Percentiles rank a stretch among this genome's conserved stretches.
phyloP scores from a whole-genome alignment of 805 yeast species.

The Candida dajiaensis region DNA sequence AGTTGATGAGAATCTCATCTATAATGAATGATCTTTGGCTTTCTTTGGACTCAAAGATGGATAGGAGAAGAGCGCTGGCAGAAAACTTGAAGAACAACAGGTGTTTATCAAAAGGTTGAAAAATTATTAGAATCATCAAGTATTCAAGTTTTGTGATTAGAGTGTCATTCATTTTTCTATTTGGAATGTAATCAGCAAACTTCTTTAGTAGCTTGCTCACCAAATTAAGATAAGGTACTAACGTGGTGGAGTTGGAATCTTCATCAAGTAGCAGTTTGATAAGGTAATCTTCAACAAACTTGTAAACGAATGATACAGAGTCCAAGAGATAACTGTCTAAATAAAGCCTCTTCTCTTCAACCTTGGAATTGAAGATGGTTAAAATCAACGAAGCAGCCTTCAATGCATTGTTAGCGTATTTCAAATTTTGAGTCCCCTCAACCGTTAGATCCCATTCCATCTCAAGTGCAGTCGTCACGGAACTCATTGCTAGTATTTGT shows the following conservation, averaged over 20 bases:
- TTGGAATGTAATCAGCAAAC: conserved; percentile 15
- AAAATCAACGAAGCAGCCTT: conserved; percentile 28
- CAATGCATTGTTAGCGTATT: conserved; percentile 9
- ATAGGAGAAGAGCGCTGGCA: conserved; percentile 13
- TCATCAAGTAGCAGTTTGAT: background rate
- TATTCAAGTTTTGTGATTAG: conserved; percentile 56
- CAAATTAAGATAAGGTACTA: conserved; percentile 3
- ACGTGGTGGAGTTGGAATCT: background rate
- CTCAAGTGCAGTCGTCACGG: conserved; percentile 22
- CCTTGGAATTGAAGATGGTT: conserved; percentile 33
- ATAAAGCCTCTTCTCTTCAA: conserved; percentile 38
- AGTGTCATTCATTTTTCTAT: conserved; percentile 38
- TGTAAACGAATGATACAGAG: conserved; percentile 35
- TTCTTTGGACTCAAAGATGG: conserved; percentile 24
- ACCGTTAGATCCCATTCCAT: conserved; percentile 15
- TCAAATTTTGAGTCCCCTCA: background rate
- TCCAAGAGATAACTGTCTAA: conserved; percentile 38
- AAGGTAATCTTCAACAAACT: conserved; percentile 27
- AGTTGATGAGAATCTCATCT: conserved; percentile 49
- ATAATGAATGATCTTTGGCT: conserved; percentile 58
- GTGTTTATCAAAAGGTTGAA: conserved; percentile 21
- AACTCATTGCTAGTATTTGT: conserved; percentile 25
- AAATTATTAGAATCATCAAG: conserved; percentile 36
- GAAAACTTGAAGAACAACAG: conserved; percentile 16
- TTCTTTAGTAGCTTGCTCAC: conserved; percentile 12